A percentile compares a stretch with the other conserved stretches of the same genome.
These are phyloP conservation scores for Pleodorina starrii DNA, from an alignment of 139 green algal species.

Conservation along the genomic window DNA sequence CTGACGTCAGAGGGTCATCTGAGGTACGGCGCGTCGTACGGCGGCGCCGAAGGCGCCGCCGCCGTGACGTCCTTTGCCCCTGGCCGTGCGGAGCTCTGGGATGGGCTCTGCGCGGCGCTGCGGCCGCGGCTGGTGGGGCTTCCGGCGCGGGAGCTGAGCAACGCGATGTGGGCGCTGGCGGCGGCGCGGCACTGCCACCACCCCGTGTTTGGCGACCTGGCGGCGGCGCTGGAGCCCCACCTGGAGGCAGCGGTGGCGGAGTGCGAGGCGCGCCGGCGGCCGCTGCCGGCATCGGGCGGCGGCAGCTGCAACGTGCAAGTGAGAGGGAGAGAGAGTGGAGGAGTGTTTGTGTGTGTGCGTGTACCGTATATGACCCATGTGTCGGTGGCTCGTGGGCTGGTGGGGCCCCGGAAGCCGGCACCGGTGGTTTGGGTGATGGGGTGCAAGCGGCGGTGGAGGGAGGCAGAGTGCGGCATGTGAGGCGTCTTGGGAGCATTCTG, in stretches of 20 bases:
- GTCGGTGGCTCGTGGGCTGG: no score
- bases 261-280: not conserved
- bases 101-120: not conserved
- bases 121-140: not conserved
- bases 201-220: not conserved
- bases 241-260: not conserved
- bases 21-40: not conserved
- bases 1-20: not conserved
- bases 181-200: not conserved
- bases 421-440: no score
- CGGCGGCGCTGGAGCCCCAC: not conserved
- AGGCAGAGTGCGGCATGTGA: no score
- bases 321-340: not conserved
- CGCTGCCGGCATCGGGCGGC: not conserved
- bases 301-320: not conserved
- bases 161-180: slow-evolving; percentile 33
- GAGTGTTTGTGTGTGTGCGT: not conserved
- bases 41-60: no score
- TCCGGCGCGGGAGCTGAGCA: slow-evolving; percentile 2
- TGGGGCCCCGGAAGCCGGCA: no score
- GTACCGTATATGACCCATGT: no score
- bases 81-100: not conserved
- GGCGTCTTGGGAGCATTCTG: no score
- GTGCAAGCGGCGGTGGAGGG: no score
- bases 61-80: not conserved